Base-by-base conservation (phyloP, 2,329 filamentous ascomycete species). In the Aaosphaeria pasadenensis region DNA sequence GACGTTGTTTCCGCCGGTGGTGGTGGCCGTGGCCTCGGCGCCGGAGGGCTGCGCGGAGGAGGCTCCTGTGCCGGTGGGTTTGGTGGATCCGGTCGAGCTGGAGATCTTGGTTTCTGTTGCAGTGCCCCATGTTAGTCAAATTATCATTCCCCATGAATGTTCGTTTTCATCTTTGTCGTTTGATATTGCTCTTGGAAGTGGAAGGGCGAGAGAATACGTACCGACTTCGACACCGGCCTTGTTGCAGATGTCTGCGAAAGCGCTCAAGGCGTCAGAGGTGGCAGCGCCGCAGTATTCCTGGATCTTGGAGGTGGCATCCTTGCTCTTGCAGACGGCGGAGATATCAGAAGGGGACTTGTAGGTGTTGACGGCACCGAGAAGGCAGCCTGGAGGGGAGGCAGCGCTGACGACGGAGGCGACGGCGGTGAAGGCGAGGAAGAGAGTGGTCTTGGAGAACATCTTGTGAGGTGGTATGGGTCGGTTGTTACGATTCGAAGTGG, bases 341-440 rank as follows among this genome's bases (percentile, higher is more conserved):
- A 67, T 49, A 43, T 66, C 58, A 7, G 54, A 35, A 6, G 63
- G 60, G 52, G 57, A 46, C n/a, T 55, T 44, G 54, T 62, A 65
- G 40, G 53, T 44, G 55, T 65, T 66, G 36, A 63, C 51, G 29
- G 63, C 63, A 45, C 61, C 64, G 42, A 66, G 58, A 31, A 66
- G 53, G 51, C 63, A 67, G 46, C 52, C 58, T 5, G 64, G 52
- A 7, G 45, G 60, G 13, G 60, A 55, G 9, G 53, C 49, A 13
- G 63, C 62, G 42, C 56, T 47, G 30, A 52, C 53, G 40, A 64
- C 52, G 36, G 54, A 47, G 35, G 62, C 51, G 31, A 64, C 49
- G 9, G 61, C 63, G 39, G 59, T 43, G 47, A 65, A 54, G 13
- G 59, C 56, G 47, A 58, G 48, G 45, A 58, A 53, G 53, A 66